phyloP scores from a whole-genome alignment of 352 stramenopile species.

The Elongisporangium senticosum region DNA sequence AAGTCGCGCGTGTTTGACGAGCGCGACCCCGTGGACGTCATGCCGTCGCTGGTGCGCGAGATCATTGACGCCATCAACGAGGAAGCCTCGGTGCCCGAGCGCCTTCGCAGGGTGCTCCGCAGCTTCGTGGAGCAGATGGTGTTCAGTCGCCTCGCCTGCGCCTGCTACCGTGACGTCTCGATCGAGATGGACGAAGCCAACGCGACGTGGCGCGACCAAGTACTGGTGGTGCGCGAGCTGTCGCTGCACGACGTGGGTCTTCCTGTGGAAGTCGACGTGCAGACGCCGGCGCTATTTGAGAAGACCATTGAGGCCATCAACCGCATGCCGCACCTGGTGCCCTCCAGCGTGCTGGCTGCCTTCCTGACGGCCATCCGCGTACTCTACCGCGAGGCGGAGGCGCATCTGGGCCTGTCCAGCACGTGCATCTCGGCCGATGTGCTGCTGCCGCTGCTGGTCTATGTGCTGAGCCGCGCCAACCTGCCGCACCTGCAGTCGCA shows the following conservation, averaged over 20 bases:
- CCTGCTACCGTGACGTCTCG: conserved; percentile 49
- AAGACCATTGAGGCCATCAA: conserved; percentile 69
- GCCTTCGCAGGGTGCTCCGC: conserved; percentile 19
- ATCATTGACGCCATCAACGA: conserved; percentile 45
- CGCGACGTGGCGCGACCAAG: conserved; percentile 51
- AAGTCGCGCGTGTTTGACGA: conserved; percentile 34
- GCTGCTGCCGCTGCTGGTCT: conserved; percentile 69
- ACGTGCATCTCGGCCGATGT: conserved; percentile 72
- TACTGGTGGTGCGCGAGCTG: conserved; percentile 31
- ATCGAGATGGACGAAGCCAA: conserved; percentile 70
- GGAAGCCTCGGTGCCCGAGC: conserved; percentile 26
- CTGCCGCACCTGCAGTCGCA: conserved; percentile 72
- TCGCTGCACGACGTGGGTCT: conserved; percentile 53
- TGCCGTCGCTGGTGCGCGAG: conserved; percentile 65
- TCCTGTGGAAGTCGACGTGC: conserved; percentile 24
- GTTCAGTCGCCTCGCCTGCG: conserved; percentile 56
- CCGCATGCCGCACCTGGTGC: conserved; percentile 60
- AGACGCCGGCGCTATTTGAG: conserved; percentile 26
- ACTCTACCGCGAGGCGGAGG: conserved; percentile 59
- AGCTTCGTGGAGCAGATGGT: conserved; percentile 75
- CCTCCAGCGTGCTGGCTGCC: conserved; percentile 49
- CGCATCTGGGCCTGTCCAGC: conserved; percentile 33
- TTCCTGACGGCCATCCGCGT: conserved; percentile 64
- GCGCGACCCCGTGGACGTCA: conserved; percentile 50
- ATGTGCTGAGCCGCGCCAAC: conserved; percentile 59